Evolutionary conservation across 1,284 basidiomycete species (phyloP).

Genomic region (Stereum hirsutum): DNA sequence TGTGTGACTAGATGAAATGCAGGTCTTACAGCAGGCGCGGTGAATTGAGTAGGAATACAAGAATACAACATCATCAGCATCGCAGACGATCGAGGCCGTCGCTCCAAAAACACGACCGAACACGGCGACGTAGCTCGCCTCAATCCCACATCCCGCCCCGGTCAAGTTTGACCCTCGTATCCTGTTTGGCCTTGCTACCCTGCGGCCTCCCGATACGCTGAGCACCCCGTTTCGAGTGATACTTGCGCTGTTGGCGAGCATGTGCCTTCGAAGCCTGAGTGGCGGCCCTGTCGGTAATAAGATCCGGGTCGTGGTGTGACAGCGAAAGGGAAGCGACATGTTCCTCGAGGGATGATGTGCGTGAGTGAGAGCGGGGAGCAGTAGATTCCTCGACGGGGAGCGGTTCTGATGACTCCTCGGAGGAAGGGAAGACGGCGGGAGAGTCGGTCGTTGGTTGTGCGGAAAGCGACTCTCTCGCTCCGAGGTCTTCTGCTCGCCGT

Average conservation of each 20-base stretch:
- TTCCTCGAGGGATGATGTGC: constrained; percentile 1
- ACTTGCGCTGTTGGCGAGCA: constrained; percentile 60
- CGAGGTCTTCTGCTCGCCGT: not conserved
- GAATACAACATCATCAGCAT: not conserved
- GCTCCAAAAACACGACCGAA: not conserved
- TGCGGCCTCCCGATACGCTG: constrained; percentile 62
- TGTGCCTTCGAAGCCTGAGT: constrained; percentile 54
- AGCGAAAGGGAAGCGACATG: constrained; percentile 1
- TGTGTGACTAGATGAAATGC: too few species aligned
- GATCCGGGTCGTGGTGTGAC: constrained; percentile 12
- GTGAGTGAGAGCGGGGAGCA: not conserved
- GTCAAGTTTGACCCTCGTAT: constrained; percentile 56
- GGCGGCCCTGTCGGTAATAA: constrained; percentile 50
- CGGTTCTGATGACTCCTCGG: not conserved
- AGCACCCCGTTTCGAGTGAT: constrained; percentile 61
- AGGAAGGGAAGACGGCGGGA: not conserved
- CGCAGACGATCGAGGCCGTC: not conserved
- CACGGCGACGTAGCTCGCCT: not conserved
- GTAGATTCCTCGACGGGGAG: not conserved
- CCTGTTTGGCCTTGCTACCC: constrained; percentile 82
- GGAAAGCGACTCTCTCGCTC: not conserved
- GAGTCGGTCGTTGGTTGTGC: not conserved
- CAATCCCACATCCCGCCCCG: constrained; percentile 57
- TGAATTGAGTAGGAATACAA: too few species aligned
- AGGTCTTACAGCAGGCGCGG: too few species aligned